Percentiles rank a stretch among this genome's conserved stretches.
Evolutionary conservation across 441 rosid species (phyloP).

Genomic region (Omphalea diandra): DNA sequence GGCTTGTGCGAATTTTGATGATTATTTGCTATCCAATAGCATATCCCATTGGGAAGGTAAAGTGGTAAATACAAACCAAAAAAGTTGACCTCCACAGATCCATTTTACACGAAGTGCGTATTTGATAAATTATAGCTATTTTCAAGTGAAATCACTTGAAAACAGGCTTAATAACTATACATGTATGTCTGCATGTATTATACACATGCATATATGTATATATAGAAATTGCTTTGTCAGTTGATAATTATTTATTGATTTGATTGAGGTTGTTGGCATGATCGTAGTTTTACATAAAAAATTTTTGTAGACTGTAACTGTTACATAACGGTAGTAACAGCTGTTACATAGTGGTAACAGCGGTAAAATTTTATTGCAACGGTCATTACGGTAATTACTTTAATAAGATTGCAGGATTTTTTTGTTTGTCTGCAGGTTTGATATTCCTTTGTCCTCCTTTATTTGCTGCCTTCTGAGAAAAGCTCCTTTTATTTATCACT

Average conservation of each 20-base stretch:
- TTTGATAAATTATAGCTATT: neutral
- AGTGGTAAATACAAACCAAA: conserved; percentile 48
- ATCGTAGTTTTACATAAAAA: no score
- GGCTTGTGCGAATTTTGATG: conserved; percentile 90
- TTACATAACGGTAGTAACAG: no score
- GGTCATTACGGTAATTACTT: no score
- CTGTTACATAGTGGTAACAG: no score
- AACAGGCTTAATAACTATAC: neutral
- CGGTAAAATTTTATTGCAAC: no score
- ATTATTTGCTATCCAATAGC: conserved; percentile 87
- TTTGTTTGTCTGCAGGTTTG: no score
- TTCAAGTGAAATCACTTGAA: neutral
- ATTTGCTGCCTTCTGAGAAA: no score
- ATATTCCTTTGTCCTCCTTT: no score
- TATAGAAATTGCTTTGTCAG: neutral
- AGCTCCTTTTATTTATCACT: no score
- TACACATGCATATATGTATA: neutral
- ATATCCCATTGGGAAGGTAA: conserved; percentile 95
- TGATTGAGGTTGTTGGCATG: neutral
- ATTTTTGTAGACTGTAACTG: no score
- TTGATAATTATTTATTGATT: neutral
- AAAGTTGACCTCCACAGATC: neutral
- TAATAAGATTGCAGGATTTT: no score
- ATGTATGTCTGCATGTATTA: neutral
- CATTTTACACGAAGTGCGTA: neutral